Percentiles rank a stretch among this genome's conserved stretches.
Conservation (phyloP, 2,329 filamentous ascomycete genomes). For the Alternaria ethzedia region DNA sequence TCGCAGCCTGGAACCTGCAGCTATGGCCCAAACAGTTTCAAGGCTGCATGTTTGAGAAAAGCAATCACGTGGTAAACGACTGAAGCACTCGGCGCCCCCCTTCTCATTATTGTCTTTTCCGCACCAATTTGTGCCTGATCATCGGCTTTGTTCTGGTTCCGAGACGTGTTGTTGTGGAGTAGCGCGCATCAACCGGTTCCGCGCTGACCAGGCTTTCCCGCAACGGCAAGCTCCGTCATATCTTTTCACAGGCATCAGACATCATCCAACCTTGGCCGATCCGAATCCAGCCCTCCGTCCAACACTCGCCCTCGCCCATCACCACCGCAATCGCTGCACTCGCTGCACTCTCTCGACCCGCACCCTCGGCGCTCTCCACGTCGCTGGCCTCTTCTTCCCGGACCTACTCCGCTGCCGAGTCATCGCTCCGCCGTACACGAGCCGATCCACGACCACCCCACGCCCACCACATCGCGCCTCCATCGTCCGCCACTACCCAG, state of each 20-base stretch:
- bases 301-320: conserved; percentile 31
- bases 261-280: conserved; percentile 29
- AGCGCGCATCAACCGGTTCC: conserved; percentile 18
- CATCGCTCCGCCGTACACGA: conserved; percentile 28
- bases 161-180: conserved; percentile 17
- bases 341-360: conserved; percentile 25
- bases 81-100: neutral
- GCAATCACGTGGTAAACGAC: conserved; percentile 5
- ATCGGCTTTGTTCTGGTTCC: neutral
- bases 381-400: conserved; percentile 21
- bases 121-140: neutral
- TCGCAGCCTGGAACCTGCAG: conserved; percentile 4
- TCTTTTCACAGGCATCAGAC: conserved; percentile 47
- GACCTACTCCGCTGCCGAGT: conserved; percentile 30
- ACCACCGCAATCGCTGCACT: conserved; percentile 33
- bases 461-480: conserved; percentile 23
- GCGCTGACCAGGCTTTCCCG: conserved; percentile 25
- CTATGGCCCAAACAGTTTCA: conserved; percentile 8
- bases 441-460: conserved; percentile 29
- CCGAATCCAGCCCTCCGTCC: conserved; percentile 25
- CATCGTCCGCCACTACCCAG: conserved; percentile 14
- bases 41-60: conserved; percentile 19
- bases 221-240: conserved; percentile 36
- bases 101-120: neutral
- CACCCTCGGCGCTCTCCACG: conserved; percentile 18